phyloP scores from a whole-genome alignment of 1,284 basidiomycete species.

The Anthracocystis walkeri region DNA sequence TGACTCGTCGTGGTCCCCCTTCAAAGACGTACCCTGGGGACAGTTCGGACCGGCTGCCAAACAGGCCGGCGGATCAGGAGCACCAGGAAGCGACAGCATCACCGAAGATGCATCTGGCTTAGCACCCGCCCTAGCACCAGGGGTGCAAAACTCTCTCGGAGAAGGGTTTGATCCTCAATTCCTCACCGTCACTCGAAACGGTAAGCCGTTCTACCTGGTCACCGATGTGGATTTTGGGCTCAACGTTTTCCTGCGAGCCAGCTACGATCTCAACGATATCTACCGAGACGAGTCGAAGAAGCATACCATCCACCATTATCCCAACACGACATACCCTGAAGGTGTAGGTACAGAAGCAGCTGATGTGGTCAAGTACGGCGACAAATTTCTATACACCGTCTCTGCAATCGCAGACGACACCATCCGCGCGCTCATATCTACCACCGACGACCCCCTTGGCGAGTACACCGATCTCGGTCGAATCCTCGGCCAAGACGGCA shows the following conservation, averaged over 20 bases:
- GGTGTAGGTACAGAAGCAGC: slow-evolving; percentile 48
- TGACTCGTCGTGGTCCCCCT: not conserved
- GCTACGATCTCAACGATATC: slow-evolving; percentile 42
- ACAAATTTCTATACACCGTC: slow-evolving; percentile 34
- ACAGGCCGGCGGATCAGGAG: slow-evolving; percentile 10
- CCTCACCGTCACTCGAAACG: slow-evolving; percentile 23
- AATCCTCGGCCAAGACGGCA: slow-evolving; percentile 26
- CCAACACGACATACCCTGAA: slow-evolving; percentile 25
- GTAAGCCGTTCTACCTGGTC: slow-evolving; percentile 34
- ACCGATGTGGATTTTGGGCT: slow-evolving; percentile 44
- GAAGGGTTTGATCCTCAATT: slow-evolving; percentile 47
- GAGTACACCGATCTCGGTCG: slow-evolving; percentile 31
- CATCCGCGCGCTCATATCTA: slow-evolving; percentile 32
- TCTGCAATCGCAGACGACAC: slow-evolving; percentile 39
- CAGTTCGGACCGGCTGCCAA: slow-evolving; percentile 32
- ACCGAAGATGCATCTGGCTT: slow-evolving; percentile 38
- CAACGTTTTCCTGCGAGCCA: slow-evolving; percentile 35
- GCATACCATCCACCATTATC: slow-evolving; percentile 31
- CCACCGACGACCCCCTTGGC: slow-evolving; percentile 31
- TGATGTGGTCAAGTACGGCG: slow-evolving; percentile 30
- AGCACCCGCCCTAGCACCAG: slow-evolving; percentile 37
- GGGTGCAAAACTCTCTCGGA: slow-evolving; percentile 36
- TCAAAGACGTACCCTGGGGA: slow-evolving; percentile 28
- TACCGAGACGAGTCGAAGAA: slow-evolving; percentile 34
- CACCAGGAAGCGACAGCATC: slow-evolving; percentile 42